Base-by-base conservation (phyloP, 495 filamentous ascomycete genomes). In the Parmelia sp. region DNA sequence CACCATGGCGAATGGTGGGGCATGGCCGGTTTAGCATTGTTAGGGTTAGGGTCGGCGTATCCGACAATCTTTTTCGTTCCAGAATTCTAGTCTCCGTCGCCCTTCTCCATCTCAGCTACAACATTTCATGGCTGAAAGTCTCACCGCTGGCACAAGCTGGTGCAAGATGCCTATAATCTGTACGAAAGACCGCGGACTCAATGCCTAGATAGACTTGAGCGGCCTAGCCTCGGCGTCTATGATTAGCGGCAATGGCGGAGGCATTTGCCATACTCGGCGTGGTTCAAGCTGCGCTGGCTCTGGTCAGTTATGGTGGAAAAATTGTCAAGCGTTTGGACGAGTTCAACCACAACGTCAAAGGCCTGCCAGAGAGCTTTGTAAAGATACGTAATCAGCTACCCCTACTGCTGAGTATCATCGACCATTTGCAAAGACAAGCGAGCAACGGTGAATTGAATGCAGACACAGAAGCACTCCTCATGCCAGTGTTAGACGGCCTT, bases 281-380 rank as follows among this genome's bases (percentile, higher is more conserved):
- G 10, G 67, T 71, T 1, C 67, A 74, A 21, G 69, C 69, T 39
- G 70, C 77, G 47, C 60, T 72, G 47, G 72, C 75, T 45, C 73
- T 78, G 23, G 68, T 74, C 58, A 71, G 72, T 44, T 77, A 76
- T 56, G 73, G 73, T 36, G 62, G 66, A 29, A 77, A 69, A 36
- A 57, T 75, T 19, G 49, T 74, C 21, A 44, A 57, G 45, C 69
- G 75, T 23, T 68, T 78, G 14, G 55, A 76, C 31, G 73, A 77
- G 47, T 71, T 69, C 59, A 62, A 66, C 15, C 63, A 61, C 10
- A 66, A 65, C 33, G 63, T 69, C 25, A 60, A 61, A 23, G 65
- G 73, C 3, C 51, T 74, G 21, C 75, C 74, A 10, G 68, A 68
- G 39, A 62, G 67, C n/a, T 72, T 76, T 58, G 64, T 60, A 15